Percentiles rank a stretch among this genome's conserved stretches.
phyloP scores from a whole-genome alignment of 208 protist genomes.

The Porcisia deanei region DNA sequence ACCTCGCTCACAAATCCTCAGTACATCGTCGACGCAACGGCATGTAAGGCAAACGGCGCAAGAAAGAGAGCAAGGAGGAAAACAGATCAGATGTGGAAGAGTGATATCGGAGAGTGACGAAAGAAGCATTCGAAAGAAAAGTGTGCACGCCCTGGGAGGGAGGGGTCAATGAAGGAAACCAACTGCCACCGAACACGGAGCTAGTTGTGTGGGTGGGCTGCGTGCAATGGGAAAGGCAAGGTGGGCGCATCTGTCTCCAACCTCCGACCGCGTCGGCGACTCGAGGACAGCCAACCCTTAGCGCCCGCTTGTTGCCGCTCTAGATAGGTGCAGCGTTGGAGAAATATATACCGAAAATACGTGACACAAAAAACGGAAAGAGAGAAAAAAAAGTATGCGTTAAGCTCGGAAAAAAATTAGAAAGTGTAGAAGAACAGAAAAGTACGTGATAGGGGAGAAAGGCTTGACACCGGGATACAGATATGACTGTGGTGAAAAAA shows the following conservation, averaged over 20 bases:
- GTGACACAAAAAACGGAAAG: conserved; percentile 9
- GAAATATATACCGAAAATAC: neutral
- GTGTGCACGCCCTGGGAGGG: neutral
- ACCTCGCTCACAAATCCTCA: neutral
- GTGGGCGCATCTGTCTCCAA: neutral
- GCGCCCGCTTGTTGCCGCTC: neutral
- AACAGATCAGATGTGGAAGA: neutral
- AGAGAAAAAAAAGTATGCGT: conserved; percentile 5
- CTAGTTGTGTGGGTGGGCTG: neutral
- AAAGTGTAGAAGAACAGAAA: neutral
- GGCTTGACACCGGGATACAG: no score
- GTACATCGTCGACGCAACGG: neutral
- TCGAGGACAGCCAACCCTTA: neutral
- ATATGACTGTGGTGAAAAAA: no score
- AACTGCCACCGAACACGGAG: neutral
- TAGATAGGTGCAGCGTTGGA: neutral
- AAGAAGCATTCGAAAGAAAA: neutral
- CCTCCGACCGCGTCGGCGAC: neutral
- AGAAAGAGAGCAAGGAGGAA: neutral
- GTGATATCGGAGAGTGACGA: neutral
- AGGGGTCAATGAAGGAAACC: neutral
- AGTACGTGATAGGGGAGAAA: neutral
- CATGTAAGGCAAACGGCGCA: neutral
- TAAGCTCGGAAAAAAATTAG: neutral
- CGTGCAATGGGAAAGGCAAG: neutral